phyloP scores from a whole-genome alignment of 768 basidiomycete genomes.

The Leccinum variicolor region DNA sequence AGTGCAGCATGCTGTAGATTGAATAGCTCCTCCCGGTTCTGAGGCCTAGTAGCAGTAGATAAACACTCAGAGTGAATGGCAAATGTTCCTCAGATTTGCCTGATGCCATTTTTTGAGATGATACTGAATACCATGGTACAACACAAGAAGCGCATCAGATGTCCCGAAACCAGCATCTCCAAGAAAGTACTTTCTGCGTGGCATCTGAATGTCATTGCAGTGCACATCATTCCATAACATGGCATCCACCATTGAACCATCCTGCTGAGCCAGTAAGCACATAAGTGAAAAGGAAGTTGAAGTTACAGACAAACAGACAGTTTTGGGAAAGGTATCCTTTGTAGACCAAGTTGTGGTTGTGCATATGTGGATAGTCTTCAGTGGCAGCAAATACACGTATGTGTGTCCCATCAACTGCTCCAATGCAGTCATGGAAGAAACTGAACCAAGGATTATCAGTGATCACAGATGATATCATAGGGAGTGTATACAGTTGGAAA shows the following conservation, averaged over 20 bases:
- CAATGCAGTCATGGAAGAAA: too few species aligned
- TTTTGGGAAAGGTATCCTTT: conserved; percentile 37
- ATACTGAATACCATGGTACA: conserved; percentile 36
- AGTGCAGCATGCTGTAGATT: too few species aligned
- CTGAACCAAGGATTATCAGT: too few species aligned
- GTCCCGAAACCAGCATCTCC: neutral
- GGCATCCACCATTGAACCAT: conserved; percentile 37
- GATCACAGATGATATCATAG: too few species aligned
- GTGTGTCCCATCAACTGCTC: neutral
- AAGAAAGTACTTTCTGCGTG: conserved; percentile 32
- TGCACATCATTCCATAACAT: conserved; percentile 26
- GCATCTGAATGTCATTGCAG: conserved; percentile 27
- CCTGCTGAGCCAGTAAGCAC: conserved; percentile 39
- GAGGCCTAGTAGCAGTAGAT: too few species aligned
- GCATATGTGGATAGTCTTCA: neutral
- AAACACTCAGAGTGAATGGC: too few species aligned
- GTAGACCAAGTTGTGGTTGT: conserved; percentile 25
- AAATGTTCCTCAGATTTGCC: neutral
- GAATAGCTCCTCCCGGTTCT: too few species aligned
- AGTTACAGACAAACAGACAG: conserved; percentile 33
- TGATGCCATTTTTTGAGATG: conserved; percentile 35
- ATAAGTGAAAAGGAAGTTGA: conserved; percentile 36
- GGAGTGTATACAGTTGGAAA: too few species aligned
- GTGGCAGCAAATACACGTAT: neutral
- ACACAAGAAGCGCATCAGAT: conserved; percentile 27